Conservation (phyloP, 345 rosid species). For the Rhizophora apiculata region DNA sequence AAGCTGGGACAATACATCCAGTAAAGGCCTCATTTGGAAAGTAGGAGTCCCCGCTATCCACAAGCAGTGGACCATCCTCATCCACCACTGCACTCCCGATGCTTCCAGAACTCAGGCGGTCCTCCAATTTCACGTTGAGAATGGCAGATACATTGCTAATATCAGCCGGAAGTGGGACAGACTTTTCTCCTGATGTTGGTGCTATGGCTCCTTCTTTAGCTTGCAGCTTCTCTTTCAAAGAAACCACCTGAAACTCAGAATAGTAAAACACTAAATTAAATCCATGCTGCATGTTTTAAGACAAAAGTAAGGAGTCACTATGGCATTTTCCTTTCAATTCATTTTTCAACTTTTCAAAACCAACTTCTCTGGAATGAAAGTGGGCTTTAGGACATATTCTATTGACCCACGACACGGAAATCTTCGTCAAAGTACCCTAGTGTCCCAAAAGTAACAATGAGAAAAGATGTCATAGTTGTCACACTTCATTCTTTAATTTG, state of each 20-base stretch:
- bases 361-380: constrained; percentile 1
- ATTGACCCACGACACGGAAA: constrained; percentile 9
- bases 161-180: constrained; percentile 23
- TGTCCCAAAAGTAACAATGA: neutral
- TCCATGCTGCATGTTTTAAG: neutral
- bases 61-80: constrained; percentile 71
- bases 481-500: no score
- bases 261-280: neutral
- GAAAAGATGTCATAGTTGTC: no score
- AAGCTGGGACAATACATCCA: constrained; percentile 33
- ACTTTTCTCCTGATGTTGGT: constrained; percentile 10
- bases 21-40: constrained; percentile 40
- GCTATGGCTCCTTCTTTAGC: constrained; percentile 35
- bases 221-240: constrained; percentile 54
- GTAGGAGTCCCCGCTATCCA: constrained; percentile 80
- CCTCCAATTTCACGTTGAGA: constrained; percentile 45
- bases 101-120: constrained; percentile 61
- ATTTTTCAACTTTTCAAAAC: no score
- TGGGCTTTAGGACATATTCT: constrained; percentile 36
- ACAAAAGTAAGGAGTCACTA: no score
- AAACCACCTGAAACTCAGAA: constrained; percentile 44
- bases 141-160: constrained; percentile 14
- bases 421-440: neutral
- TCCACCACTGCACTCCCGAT: constrained; percentile 72
- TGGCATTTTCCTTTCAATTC: constrained; percentile 7